Base-by-base conservation (phyloP, 768 basidiomycete genomes). In the Xerocomus spinulosus region DNA sequence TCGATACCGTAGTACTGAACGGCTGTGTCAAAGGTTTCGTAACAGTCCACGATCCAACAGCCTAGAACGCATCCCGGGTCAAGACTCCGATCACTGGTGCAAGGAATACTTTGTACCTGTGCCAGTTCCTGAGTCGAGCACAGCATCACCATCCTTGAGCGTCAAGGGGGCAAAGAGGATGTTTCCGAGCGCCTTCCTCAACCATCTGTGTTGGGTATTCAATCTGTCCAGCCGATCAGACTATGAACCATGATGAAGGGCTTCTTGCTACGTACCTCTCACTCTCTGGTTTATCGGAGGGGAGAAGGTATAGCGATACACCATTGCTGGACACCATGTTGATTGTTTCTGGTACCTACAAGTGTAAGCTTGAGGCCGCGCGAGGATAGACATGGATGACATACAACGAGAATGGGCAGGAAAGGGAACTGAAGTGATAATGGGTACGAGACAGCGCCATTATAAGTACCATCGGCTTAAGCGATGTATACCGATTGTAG, bases 1-100 rank as follows among this genome's bases (percentile, higher is more conserved):
- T 56, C 54, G 33, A 53, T 53, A 9, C 54, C 54, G 26, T 41
- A 44, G 28, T 41, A 47, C 5, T 44, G 48, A 25, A 43, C 32
- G n/a, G 37, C 44, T 3, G 25, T 15, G 5, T 42, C 17, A 5
- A 25, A 10, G 17, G 40, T 25, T 3, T 20, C 17, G 18, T 42
- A 5, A 28, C 40, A 42, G 23, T 42, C 40, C 20, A 42, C 6
- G 17, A 14, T 30, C 40, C 40, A 42, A 20, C 40, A 42, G 28
- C 40, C 40, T 42, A 18, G 8, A 13, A 18, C n/a, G 21, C 28
- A 15, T 28, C 10, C 42, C 3, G 23, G n/a, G 14, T 2, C 21
- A 5, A 35, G 2, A 12, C 8, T 3, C 9, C 8, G 14, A 20
- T 8, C 12, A 36, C 12, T 2, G 7, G 18, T 3, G 26, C 13